A percentile compares a stretch with the other conserved stretches of the same genome.
Conservation (phyloP, 768 basidiomycete species). For the Suillus brevipes region DNA sequence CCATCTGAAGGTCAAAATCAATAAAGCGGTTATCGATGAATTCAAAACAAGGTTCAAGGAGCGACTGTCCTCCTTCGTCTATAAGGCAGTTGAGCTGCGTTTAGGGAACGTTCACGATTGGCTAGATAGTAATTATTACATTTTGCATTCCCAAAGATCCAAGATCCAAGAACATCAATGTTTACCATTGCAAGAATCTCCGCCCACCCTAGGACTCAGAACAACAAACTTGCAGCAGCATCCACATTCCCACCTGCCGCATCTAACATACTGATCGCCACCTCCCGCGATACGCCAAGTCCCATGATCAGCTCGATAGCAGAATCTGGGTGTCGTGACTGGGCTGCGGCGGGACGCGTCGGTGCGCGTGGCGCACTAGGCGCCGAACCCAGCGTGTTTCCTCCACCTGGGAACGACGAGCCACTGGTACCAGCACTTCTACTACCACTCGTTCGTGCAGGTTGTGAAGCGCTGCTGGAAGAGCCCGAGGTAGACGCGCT, state of each 20-base stretch:
- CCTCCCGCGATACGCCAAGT: constrained; percentile 74
- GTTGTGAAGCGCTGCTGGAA: constrained; percentile 8
- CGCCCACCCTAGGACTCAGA: constrained; percentile 37
- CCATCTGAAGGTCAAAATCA: too few species aligned
- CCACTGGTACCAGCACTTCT: constrained; percentile 8
- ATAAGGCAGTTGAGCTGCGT: too few species aligned
- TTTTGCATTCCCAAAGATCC: neutral
- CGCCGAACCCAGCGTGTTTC: constrained; percentile 55
- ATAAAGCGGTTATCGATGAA: too few species aligned
- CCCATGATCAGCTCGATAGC: constrained; percentile 66
- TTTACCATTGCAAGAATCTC: neutral
- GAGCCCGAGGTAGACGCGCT: constrained; percentile 22
- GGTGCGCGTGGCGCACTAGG: constrained; percentile 34
- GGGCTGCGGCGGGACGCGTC: constrained; percentile 17
- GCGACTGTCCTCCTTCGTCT: too few species aligned
- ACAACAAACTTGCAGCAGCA: constrained; percentile 84
- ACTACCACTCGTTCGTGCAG: constrained; percentile 18
- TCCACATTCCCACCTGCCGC: constrained; percentile 87
- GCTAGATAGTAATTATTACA: neutral
- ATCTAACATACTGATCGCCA: constrained; percentile 74
- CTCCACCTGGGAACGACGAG: constrained; percentile 52
- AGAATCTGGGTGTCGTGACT: constrained; percentile 52
- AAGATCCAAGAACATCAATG: neutral
- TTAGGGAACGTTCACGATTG: too few species aligned
- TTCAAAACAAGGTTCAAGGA: too few species aligned